Evolutionary conservation across 176 grass and related monocot species (phyloP).

Genomic region (Cenchrus americanus): DNA sequence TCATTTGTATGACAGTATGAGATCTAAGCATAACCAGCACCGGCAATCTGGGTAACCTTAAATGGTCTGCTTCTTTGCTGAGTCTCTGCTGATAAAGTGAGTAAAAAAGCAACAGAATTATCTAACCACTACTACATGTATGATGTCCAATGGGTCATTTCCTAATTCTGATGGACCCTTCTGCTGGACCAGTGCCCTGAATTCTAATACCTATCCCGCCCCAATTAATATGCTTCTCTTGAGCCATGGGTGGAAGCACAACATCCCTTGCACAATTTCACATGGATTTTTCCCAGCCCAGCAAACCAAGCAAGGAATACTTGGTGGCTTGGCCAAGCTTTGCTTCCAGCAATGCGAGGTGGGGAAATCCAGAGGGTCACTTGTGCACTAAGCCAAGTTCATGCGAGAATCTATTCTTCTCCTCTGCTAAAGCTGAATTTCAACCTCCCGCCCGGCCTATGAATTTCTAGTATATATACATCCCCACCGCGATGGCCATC

Average conservation of each 20-base stretch:
- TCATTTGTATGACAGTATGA: neutral
- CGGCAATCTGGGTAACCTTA: neutral
- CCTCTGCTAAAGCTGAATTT: neutral
- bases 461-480: neutral
- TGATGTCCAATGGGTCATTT: neutral
- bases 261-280: slow-evolving; percentile 24
- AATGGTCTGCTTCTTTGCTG: neutral
- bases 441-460: neutral
- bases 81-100: neutral
- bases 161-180: neutral
- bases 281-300: slow-evolving; percentile 19
- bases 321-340: slow-evolving; percentile 17
- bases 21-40: neutral
- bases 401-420: slow-evolving; percentile 49
- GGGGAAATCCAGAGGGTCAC: slow-evolving; percentile 25
- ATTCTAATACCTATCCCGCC: slow-evolving; percentile 10
- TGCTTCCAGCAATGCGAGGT: slow-evolving; percentile 25
- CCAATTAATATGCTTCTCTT: slow-evolving; percentile 51
- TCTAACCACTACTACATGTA: neutral
- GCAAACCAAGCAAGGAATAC: slow-evolving; percentile 59
- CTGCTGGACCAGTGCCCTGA: neutral
- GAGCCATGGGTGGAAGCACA: neutral
- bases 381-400: slow-evolving; percentile 39
- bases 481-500: neutral
- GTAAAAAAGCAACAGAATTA: no score